Percentiles rank a stretch among this genome's conserved stretches.
These are phyloP conservation scores for Rhypophila decipiens DNA, from an alignment of 495 filamentous ascomycete genomes.

Conservation along the genomic window DNA sequence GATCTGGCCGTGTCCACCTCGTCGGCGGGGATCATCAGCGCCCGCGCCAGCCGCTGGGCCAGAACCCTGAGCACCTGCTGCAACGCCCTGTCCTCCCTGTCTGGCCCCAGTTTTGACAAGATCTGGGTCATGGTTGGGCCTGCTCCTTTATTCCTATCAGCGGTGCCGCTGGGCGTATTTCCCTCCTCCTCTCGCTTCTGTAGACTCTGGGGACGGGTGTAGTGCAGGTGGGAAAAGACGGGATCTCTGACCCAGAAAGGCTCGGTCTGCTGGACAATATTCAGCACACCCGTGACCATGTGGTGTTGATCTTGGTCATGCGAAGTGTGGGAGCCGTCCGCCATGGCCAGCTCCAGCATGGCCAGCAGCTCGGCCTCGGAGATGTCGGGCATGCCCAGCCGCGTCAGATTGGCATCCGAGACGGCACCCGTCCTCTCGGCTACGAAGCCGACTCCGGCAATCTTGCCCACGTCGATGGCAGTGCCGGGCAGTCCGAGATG, in stretches of 20 bases:
- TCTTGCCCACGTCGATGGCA: constrained; percentile 41
- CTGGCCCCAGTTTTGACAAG: background rate
- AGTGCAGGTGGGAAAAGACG: too few species aligned
- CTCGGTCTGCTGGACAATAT: too few species aligned
- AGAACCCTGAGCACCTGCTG: constrained; percentile 8
- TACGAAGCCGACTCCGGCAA: constrained; percentile 27
- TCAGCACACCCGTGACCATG: too few species aligned
- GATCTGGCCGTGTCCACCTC: constrained; percentile 13
- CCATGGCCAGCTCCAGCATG: too few species aligned
- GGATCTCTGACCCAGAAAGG: too few species aligned
- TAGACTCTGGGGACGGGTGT: too few species aligned
- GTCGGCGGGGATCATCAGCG: constrained; percentile 17
- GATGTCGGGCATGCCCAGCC: background rate
- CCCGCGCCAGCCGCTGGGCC: constrained; percentile 21
- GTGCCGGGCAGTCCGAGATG: constrained; percentile 17
- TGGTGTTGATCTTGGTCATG: too few species aligned
- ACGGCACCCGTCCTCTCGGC: background rate
- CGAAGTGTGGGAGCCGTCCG: too few species aligned
- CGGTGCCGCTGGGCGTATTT: too few species aligned
- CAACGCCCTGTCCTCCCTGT: background rate
- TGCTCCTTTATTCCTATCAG: too few species aligned
- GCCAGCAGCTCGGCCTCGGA: background rate
- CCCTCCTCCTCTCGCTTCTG: too few species aligned
- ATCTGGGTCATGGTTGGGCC: too few species aligned
- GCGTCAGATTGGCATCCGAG: background rate